phyloP scores from a whole-genome alignment of 805 yeast species.

The Candida lessepsii region DNA sequence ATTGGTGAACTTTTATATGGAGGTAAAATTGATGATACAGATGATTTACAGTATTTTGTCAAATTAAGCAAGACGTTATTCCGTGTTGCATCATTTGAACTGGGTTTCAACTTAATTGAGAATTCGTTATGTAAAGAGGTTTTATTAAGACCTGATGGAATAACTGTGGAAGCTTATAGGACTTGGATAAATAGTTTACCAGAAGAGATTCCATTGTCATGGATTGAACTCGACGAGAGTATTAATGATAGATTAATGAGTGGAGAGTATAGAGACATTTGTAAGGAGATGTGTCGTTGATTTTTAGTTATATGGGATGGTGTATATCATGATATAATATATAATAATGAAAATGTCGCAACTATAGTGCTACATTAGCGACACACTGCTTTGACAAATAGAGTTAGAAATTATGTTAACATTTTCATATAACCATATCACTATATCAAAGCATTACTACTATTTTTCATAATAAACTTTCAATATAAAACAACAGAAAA shows the following conservation, averaged over 20 bases:
- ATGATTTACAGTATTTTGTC: conserved; percentile 40
- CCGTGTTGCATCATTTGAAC: conserved; percentile 35
- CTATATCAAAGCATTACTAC: no score
- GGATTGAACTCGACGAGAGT: conserved; percentile 51
- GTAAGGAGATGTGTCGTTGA: no score
- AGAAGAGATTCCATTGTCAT: conserved; percentile 47
- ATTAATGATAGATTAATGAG: conserved; percentile 29
- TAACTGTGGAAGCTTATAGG: conserved; percentile 28
- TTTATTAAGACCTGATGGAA: conserved; percentile 50
- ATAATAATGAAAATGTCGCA: no score
- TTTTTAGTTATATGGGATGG: no score
- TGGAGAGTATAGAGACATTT: neutral
- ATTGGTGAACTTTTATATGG: conserved; percentile 63
- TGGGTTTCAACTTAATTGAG: conserved; percentile 41
- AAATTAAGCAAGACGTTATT: conserved; percentile 40
- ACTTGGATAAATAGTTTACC: conserved; percentile 58
- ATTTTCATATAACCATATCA: no score
- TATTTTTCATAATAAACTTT: neutral
- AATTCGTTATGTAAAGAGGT: conserved; percentile 21
- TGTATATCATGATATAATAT: no score
- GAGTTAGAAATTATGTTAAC: no score
- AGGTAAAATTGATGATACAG: conserved; percentile 49
- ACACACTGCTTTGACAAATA: no score
- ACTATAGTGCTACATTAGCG: no score
- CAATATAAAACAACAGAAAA: neutral